Conservation (phyloP, 139 green algal genomes). For the Chlorella sp. region DNA sequence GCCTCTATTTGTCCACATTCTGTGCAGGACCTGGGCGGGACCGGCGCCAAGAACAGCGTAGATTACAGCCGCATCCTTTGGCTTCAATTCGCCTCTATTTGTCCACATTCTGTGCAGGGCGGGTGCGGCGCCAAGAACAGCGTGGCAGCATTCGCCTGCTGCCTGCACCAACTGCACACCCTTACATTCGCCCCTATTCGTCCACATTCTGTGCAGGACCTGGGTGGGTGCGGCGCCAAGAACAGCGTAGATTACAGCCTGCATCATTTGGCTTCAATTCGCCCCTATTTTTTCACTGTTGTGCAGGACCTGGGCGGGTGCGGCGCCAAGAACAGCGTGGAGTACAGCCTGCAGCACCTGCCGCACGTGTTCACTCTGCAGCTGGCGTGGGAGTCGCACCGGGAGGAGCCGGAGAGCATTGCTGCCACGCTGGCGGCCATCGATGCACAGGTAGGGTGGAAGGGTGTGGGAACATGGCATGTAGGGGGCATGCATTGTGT, state of each 20-base stretch:
- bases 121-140: too few relatives aligned
- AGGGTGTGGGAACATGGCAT: neutral
- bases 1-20: too few relatives aligned
- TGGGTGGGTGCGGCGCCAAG: slow-evolving; percentile 1
- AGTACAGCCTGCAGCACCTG: slow-evolving; percentile 1
- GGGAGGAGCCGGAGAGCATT: slow-evolving; percentile 56
- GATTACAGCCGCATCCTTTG: too few relatives aligned
- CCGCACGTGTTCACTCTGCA: slow-evolving; percentile 67
- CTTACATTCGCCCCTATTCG: too few relatives aligned
- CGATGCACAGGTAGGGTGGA: slow-evolving; percentile 12
- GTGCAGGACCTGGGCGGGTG: neutral
- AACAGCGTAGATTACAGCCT: neutral
- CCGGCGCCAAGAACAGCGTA: too few relatives aligned
- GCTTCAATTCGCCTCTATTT: too few relatives aligned
- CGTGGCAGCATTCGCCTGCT: too few relatives aligned
- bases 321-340: slow-evolving; percentile 16
- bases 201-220: neutral
- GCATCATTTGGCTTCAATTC: too few relatives aligned
- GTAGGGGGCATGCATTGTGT: too few relatives aligned
- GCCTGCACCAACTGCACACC: neutral
- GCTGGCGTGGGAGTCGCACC: slow-evolving; percentile 67
- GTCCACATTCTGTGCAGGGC: too few relatives aligned
- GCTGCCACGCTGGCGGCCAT: slow-evolving; percentile 36
- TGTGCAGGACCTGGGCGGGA: too few relatives aligned
- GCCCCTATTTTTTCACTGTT: too few relatives aligned